Conservation (phyloP, 1,139 yeast genomes). For the Yamadazyma triangularis region DNA sequence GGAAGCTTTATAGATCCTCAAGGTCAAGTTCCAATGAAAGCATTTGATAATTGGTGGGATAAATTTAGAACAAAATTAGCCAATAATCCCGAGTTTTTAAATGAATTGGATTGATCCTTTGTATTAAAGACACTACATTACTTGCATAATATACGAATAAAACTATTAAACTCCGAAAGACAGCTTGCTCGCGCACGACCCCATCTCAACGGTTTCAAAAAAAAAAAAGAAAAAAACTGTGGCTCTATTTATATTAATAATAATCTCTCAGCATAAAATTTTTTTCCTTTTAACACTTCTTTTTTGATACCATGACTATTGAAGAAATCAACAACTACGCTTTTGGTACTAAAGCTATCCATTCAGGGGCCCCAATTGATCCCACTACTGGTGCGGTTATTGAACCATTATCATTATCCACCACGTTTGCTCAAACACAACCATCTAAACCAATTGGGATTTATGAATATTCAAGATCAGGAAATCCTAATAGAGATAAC, state of each 20-base stretch:
- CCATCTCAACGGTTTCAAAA: no score
- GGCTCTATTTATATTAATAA: no score
- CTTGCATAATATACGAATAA: no score
- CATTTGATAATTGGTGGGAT: slow-evolving; percentile 95
- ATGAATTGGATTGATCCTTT: slow-evolving; percentile 24
- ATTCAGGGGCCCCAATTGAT: slow-evolving; percentile 76
- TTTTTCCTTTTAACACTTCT: neutral
- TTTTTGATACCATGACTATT: slow-evolving; percentile 10
- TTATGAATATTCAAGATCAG: slow-evolving; percentile 83
- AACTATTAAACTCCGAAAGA: no score
- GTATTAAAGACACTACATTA: no score
- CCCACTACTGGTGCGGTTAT: slow-evolving; percentile 82
- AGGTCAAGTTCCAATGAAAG: slow-evolving; percentile 83
- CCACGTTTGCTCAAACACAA: slow-evolving; percentile 78
- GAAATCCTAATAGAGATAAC: slow-evolving; percentile 84
- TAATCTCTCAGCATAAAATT: no score
- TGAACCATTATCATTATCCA: slow-evolving; percentile 77
- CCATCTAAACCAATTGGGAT: slow-evolving; percentile 77
- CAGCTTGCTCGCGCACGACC: no score
- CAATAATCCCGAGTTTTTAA: slow-evolving; percentile 79
- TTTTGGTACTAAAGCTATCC: slow-evolving; percentile 81
- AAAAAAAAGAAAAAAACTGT: slow-evolving; percentile 1
- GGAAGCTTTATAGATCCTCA: slow-evolving; percentile 75
- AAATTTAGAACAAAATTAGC: slow-evolving; percentile 73
- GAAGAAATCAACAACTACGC: slow-evolving; percentile 23